These are phyloP conservation scores for Penicillium goetzii DNA, from an alignment of 495 filamentous ascomycete species.

Conservation along the genomic window DNA sequence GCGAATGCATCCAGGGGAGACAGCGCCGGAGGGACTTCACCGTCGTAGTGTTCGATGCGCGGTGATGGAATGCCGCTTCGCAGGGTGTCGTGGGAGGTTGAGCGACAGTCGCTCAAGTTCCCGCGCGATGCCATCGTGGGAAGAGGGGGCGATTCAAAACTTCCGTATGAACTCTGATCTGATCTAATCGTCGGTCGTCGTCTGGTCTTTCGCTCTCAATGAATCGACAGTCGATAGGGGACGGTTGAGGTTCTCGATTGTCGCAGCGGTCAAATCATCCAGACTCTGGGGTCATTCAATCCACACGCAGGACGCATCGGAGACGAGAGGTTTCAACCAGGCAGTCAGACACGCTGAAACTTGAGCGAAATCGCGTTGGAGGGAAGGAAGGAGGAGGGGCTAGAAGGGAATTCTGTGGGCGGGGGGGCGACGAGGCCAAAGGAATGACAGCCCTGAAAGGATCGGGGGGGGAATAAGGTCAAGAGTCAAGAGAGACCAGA, in stretches of 20 bases:
- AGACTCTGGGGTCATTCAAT: constrained; percentile 20
- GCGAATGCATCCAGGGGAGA: constrained; percentile 96
- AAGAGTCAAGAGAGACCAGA: not conserved
- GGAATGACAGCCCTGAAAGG: constrained; percentile 45
- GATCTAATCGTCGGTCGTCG: constrained; percentile 4
- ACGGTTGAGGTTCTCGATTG: not conserved
- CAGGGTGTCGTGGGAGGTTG: constrained; percentile 63
- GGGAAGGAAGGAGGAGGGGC: constrained; percentile 21
- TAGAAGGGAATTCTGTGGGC: constrained; percentile 9
- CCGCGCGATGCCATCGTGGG: constrained; percentile 58
- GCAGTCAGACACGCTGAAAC: not conserved
- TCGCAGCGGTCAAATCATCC: constrained; percentile 21
- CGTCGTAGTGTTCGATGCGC: constrained; percentile 72
- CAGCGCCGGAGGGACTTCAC: constrained; percentile 86
- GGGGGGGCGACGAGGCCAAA: constrained; percentile 35
- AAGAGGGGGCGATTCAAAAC: not conserved
- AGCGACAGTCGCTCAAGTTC: constrained; percentile 64
- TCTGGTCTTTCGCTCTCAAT: not conserved
- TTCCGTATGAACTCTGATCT: not conserved
- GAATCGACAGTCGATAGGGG: not conserved
- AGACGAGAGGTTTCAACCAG: not conserved
- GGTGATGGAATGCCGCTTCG: constrained; percentile 62
- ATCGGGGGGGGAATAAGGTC: constrained; percentile 14
- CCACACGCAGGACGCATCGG: constrained; percentile 20
- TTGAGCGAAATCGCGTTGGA: constrained; percentile 3